Evolutionary conservation across 2,329 filamentous ascomycete genomes (phyloP), one percentile per base, ranked within the genome.

Genomic region (Westerdykella sp.): DNA sequence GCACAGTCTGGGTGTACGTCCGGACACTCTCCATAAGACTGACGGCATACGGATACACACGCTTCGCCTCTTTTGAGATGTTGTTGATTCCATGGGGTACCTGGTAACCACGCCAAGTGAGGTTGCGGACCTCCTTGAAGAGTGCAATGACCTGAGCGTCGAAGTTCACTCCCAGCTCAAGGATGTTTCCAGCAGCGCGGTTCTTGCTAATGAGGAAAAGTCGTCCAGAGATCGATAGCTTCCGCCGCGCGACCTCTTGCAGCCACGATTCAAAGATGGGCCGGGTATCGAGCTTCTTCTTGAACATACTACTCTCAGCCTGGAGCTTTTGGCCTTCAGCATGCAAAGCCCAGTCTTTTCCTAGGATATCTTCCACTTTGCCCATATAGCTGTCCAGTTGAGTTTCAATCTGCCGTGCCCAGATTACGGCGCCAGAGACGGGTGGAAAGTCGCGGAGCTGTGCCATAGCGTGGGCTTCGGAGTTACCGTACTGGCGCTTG

Each of bases 11-110:
- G 2, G 88, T 80, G 50, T 95, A 84, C 0, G 89, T 97, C 45
- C 90, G 81, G n/a, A 97, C 88, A 59, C 89, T 97, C 70, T 99
- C 93, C 89, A 98, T 98, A 53, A 99, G 72, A 61, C 90, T 97
- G 52, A 98, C 90, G 18, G 94, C 93, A 60, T 94, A 98, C 0
- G 93, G 93, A 57, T 99, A 99, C 4, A 98, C 93, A 41, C 93
- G 81, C 69, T 96, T 95, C n/a, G 93, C 94, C 65, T 98, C 93
- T 67, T 97, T 98, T 1, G 94, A 95, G 42, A 95, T 88, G 50
- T 88, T 97, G 68, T 85, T 94, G 60, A 98, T 88, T 12, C 87
- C 83, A 66, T 98, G 93, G 7, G 94, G 94, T 18, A 98, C 87
- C 44, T 87, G 84, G 65, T 89, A 98, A 53, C 88, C 93, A 49